A percentile compares a stretch with the other conserved stretches of the same genome.
Evolutionary conservation across 768 basidiomycete genomes (phyloP).

Genomic region (Russula virescens): DNA sequence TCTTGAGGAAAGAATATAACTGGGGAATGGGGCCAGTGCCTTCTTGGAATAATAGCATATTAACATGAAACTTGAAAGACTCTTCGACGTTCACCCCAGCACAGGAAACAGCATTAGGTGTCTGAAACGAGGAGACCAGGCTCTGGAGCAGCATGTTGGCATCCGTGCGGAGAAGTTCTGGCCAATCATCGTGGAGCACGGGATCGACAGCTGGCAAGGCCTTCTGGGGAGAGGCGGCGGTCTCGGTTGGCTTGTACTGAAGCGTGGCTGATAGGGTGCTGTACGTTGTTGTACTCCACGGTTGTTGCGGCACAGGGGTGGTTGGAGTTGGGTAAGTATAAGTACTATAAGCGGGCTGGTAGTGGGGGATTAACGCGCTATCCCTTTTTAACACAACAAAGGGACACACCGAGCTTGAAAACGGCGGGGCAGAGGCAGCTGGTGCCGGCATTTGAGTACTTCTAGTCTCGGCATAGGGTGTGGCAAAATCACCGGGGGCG

Average conservation of each 20-base stretch:
- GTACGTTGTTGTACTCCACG: constrained; percentile 18
- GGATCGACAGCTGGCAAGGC: constrained; percentile 16
- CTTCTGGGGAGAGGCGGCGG: constrained; percentile 7
- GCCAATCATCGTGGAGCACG: constrained; percentile 59
- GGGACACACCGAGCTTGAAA: constrained; percentile 19
- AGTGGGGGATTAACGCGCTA: background rate
- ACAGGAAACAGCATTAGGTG: constrained; percentile 57
- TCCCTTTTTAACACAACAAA: background rate
- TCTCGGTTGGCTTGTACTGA: constrained; percentile 22
- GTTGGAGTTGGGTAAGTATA: constrained; percentile 20
- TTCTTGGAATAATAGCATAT: constrained; percentile 49
- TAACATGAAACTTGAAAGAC: constrained; percentile 72
- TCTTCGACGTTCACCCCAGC: constrained; percentile 65
- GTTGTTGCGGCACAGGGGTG: constrained; percentile 13
- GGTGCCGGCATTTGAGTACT: constrained; percentile 5
- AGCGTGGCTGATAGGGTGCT: constrained; percentile 24
- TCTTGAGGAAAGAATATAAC: constrained; percentile 71
- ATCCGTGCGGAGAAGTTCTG: constrained; percentile 48
- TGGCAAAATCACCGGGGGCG: constrained; percentile 32
- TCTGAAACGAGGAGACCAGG: constrained; percentile 52
- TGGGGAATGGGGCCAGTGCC: constrained; percentile 52
- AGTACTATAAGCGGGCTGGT: constrained; percentile 13
- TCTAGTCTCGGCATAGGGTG: constrained; percentile 7
- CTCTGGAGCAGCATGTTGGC: constrained; percentile 52
- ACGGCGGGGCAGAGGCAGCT: constrained; percentile 14